phyloP scores from a whole-genome alignment of 176 grass and related monocot genomes.

The Tillandsia leiboldiana region DNA sequence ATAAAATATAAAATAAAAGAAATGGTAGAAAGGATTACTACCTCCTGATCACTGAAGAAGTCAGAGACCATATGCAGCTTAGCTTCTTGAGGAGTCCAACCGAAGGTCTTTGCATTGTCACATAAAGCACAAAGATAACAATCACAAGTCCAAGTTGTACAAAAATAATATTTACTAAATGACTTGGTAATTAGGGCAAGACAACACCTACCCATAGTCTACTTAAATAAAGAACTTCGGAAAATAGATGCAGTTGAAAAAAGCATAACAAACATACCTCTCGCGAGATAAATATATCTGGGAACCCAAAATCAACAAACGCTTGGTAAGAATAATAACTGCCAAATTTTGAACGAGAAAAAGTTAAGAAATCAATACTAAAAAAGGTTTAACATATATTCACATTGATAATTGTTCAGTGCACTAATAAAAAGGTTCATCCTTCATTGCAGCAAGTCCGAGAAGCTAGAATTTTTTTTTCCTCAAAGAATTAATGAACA shows the following conservation, averaged over 20 bases:
- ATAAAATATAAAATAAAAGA: slow-evolving; percentile 9
- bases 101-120: slow-evolving; percentile 55
- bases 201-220: not conserved
- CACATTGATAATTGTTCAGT: not conserved
- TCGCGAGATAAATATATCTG: slow-evolving; percentile 93
- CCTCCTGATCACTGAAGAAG: slow-evolving; percentile 89
- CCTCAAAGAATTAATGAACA: not conserved
- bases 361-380: not conserved
- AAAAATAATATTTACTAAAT: not conserved
- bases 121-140: slow-evolving; percentile 17
- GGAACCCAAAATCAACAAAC: slow-evolving; percentile 84
- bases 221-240: not conserved
- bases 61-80: slow-evolving; percentile 92
- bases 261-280: slow-evolving; percentile 52
- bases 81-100: slow-evolving; percentile 80
- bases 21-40: slow-evolving; percentile 37
- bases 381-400: not conserved
- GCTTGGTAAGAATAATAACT: slow-evolving; percentile 97
- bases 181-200: not conserved
- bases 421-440: not conserved
- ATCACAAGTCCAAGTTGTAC: not conserved
- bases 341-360: slow-evolving; percentile 15
- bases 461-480: not conserved
- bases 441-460: not conserved
- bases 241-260: not conserved